Evolutionary conservation across 2,329 filamentous ascomycete species (phyloP).

Genomic region (Lachnellula arida): DNA sequence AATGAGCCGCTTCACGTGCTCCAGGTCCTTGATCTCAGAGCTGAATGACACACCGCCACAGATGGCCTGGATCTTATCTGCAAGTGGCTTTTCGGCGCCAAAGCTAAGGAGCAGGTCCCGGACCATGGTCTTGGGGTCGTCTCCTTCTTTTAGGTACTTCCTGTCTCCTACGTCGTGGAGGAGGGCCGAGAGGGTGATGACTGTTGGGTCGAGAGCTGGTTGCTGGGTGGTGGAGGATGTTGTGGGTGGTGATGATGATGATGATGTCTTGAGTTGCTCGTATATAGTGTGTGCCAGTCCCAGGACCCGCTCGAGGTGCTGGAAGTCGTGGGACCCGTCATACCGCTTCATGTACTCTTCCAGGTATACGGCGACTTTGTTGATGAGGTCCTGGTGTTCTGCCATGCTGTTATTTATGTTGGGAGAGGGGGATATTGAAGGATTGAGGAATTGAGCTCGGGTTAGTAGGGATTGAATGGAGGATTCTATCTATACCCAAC

Average conservation of each 20-base stretch:
- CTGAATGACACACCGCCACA: slow-evolving; percentile 76
- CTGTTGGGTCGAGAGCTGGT: slow-evolving; percentile 43
- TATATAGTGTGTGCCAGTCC: slow-evolving; percentile 48
- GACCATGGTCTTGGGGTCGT: slow-evolving; percentile 53
- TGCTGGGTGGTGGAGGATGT: background rate
- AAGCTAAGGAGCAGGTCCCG: slow-evolving; percentile 49
- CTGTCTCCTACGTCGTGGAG: slow-evolving; percentile 80
- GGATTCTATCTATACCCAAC: too few relatives aligned
- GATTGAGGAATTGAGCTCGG: background rate
- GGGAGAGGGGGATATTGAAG: background rate
- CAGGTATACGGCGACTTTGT: slow-evolving; percentile 1
- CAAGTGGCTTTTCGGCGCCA: slow-evolving; percentile 54
- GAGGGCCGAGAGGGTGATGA: slow-evolving; percentile 65
- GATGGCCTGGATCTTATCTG: slow-evolving; percentile 64
- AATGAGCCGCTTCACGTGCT: slow-evolving; percentile 57
- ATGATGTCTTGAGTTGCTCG: slow-evolving; percentile 44
- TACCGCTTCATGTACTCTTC: slow-evolving; percentile 7
- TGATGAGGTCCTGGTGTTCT: slow-evolving; percentile 1
- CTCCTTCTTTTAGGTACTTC: slow-evolving; percentile 59
- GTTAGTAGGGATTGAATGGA: background rate
- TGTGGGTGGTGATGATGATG: background rate
- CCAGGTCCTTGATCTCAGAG: slow-evolving; percentile 62
- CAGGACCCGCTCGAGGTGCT: slow-evolving; percentile 75
- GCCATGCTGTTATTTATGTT: background rate
- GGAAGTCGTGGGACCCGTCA: slow-evolving; percentile 72